These are phyloP conservation scores for Rhypophila decipiens DNA, from an alignment of 495 filamentous ascomycete genomes.

Conservation along the genomic window DNA sequence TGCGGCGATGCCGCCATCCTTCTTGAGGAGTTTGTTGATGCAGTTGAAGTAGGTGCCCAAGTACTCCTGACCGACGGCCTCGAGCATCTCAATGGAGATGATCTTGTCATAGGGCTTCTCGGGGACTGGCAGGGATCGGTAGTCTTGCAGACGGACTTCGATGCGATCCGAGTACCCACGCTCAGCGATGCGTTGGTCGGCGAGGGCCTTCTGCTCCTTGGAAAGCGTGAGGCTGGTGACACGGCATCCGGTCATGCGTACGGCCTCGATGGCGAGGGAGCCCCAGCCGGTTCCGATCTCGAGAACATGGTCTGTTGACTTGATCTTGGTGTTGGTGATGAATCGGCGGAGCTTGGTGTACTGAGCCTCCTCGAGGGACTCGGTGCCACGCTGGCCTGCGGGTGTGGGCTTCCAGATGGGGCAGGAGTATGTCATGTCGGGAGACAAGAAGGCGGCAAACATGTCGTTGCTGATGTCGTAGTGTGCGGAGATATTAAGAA, in stretches of 20 bases:
- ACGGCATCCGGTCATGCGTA: slow-evolving; percentile 50
- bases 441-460: slow-evolving; percentile 65
- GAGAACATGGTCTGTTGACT: slow-evolving; percentile 55
- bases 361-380: slow-evolving; percentile 59
- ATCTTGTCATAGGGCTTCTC: slow-evolving; percentile 58
- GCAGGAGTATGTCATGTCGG: slow-evolving; percentile 73
- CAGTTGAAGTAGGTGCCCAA: slow-evolving; percentile 55
- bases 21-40: slow-evolving; percentile 54
- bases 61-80: slow-evolving; percentile 62
- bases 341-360: slow-evolving; percentile 56
- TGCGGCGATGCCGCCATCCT: slow-evolving; percentile 56
- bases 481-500: slow-evolving; percentile 61
- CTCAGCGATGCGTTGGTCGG: slow-evolving; percentile 49
- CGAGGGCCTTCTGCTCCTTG: slow-evolving; percentile 54
- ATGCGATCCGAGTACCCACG: slow-evolving; percentile 49
- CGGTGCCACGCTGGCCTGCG: slow-evolving; percentile 24
- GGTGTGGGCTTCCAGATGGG: slow-evolving; percentile 53
- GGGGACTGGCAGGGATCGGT: slow-evolving; percentile 48
- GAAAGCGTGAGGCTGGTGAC: slow-evolving; percentile 58
- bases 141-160: slow-evolving; percentile 55
- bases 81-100: slow-evolving; percentile 69
- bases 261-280: slow-evolving; percentile 58
- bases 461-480: slow-evolving; percentile 72
- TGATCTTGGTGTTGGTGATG: slow-evolving; percentile 53
- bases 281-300: slow-evolving; percentile 71